Evolutionary conservation across 2,329 filamentous ascomycete species (phyloP), one percentile per base, ranked within the genome.

Genomic region (Sclerotinia subarctica): DNA sequence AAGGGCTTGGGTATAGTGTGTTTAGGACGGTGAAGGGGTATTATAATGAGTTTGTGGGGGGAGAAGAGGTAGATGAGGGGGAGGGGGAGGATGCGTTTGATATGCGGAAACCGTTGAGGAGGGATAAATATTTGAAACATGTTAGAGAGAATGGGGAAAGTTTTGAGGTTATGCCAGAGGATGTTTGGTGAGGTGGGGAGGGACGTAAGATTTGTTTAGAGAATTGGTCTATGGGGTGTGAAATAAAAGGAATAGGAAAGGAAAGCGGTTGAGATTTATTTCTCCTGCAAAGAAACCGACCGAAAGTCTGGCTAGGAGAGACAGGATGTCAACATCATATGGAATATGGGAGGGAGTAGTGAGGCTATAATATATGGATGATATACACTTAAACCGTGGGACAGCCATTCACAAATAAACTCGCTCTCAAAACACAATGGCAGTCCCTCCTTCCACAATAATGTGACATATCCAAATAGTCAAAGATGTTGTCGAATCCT

Each of bases 21-120:
- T 99, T 91, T 80, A 85, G 95, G 57, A 87, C 92, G 13, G 94
- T 99, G 56, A 88, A 93, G 74, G 90, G 91, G 75, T 99, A 99
- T 79, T 99, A 99, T 76, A 92, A 91, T 71, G 94, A 97, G 77
- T 91, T 96, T 77, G 86, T 89, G 66, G 86, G 88, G 4, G 64
- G 60, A 21, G 60, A 62, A 24, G 86, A 97, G 77, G 91, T 96
- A 66, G 86, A 87, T 4, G 86, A 84, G 13, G 82, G 85, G 69
- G 93, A 97, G 80, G 86, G 87, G 63, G 93, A 96, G 79, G 94
- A 98, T 81, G 95, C 94, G 24, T 95, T 92, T 78, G 95, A 99
- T 81, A 99, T 99, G 95, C 88, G 95, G 72, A 98, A 97, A 78
- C 87, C 93, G 49, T 87, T 94, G 81, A 91, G 86, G 79, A 86